phyloP scores from a whole-genome alignment of 768 basidiomycete species.

The Hypsizygus marmoreus region DNA sequence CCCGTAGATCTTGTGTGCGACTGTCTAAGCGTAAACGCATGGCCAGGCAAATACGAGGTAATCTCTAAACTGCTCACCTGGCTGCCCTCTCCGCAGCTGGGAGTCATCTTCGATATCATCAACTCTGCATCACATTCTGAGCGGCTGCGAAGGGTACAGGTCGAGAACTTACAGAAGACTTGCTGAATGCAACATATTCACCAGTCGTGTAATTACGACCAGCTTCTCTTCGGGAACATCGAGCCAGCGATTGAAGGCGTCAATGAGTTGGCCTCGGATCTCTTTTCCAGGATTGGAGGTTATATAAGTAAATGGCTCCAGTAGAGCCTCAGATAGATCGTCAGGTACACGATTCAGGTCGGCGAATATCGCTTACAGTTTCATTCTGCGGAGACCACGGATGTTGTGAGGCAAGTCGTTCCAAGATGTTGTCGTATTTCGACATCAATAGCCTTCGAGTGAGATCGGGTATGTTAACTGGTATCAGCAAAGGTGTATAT shows the following conservation, averaged over 20 bases:
- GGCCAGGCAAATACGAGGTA: not conserved
- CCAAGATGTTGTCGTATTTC: constrained; percentile 43
- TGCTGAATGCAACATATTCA: constrained; percentile 94
- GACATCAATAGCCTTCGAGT: constrained; percentile 20
- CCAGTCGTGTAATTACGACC: constrained; percentile 72
- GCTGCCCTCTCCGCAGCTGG: constrained; percentile 81
- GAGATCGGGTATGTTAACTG: not conserved
- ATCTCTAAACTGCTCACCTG: constrained; percentile 46
- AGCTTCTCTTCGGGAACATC: constrained; percentile 76
- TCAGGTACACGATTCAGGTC: not conserved
- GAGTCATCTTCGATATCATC: constrained; percentile 96
- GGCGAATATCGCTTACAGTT: constrained; percentile 23
- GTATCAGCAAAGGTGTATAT: not conserved
- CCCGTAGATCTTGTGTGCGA: constrained; percentile 95
- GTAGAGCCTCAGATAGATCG: constrained; percentile 41
- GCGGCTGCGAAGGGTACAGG: not conserved
- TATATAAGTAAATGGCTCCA: constrained; percentile 89
- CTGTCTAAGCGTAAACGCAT: constrained; percentile 33
- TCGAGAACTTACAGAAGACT: constrained; percentile 72
- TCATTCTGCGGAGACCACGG: constrained; percentile 39
- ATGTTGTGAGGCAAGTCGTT: constrained; percentile 29
- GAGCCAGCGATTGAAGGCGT: constrained; percentile 94
- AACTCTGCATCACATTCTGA: constrained; percentile 52
- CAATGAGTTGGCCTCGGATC: constrained; percentile 82
- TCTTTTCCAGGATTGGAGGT: constrained; percentile 90